phyloP scores from a whole-genome alignment of 306 rosid genomes.

The Spatholobus suberectus region DNA sequence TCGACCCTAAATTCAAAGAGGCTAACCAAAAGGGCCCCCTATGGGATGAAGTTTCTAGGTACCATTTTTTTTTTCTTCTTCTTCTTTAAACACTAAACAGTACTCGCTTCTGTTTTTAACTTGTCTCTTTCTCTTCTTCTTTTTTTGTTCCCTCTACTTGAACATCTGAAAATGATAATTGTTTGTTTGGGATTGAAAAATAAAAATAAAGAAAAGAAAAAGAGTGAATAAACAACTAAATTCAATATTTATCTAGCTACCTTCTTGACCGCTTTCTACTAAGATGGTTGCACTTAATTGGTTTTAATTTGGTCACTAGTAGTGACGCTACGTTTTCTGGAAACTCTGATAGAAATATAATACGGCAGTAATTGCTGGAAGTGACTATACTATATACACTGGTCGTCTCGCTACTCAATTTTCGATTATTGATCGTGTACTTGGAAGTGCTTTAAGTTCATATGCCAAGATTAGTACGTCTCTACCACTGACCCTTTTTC shows the following conservation, averaged over 20 bases:
- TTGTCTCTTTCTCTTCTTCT: too few species aligned
- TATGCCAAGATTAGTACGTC: conserved; percentile 43
- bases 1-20: conserved; percentile 93
- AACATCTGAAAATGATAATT: background rate
- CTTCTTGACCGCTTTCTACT: background rate
- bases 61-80: conserved; percentile 7
- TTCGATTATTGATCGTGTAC: conserved; percentile 33
- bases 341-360: conserved; percentile 3
- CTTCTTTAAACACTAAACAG: background rate
- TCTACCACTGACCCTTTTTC: conserved; percentile 46
- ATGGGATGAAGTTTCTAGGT: conserved; percentile 99
- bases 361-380: conserved; percentile 37
- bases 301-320: conserved; percentile 7
- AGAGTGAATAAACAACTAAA: background rate
- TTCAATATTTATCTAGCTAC: conserved; percentile 9
- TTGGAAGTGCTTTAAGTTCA: conserved; percentile 36
- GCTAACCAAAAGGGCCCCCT: conserved; percentile 97
- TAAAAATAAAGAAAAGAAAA: background rate
- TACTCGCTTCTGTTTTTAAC: background rate
- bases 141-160: background rate
- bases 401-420: conserved; percentile 34
- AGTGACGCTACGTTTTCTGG: background rate
- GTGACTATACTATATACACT: conserved; percentile 40
- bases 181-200: background rate
- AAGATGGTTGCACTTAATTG: conserved; percentile 28